Conservation (phyloP, 768 basidiomycete species). For the Rhizopogon vinicolor region DNA sequence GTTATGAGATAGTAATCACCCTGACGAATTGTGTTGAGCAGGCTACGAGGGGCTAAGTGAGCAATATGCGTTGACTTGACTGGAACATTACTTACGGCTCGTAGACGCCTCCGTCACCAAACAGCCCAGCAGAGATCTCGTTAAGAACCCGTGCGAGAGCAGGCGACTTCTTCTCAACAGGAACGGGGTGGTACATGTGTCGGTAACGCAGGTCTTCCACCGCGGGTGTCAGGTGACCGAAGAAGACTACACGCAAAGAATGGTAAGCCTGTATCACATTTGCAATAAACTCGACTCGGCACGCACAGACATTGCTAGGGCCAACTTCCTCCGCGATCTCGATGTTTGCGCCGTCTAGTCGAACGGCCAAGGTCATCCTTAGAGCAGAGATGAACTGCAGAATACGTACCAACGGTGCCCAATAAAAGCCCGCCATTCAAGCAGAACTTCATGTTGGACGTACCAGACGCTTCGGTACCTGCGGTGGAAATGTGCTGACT, state of each 20-base stretch:
- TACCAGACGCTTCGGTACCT: conserved; percentile 85
- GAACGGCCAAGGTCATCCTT: background rate
- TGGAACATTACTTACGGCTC: conserved; percentile 61
- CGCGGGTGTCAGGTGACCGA: conserved; percentile 81
- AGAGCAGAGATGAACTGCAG: background rate
- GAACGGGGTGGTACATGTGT: conserved; percentile 78
- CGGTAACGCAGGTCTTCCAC: conserved; percentile 86
- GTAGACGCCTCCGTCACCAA: conserved; percentile 79
- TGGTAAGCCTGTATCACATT: background rate
- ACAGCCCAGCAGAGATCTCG: conserved; percentile 69
- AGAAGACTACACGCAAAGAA: conserved; percentile 60
- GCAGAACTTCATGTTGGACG: conserved; percentile 88
- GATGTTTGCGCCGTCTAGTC: conserved; percentile 85
- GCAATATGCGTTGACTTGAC: conserved; percentile 14
- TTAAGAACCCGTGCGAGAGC: conserved; percentile 77
- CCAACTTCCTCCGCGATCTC: conserved; percentile 97
- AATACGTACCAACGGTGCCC: conserved; percentile 65
- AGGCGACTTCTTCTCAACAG: conserved; percentile 80
- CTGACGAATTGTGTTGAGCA: conserved; percentile 73
- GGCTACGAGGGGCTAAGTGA: conserved; percentile 29
- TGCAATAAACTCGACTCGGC: background rate
- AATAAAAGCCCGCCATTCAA: conserved; percentile 86
- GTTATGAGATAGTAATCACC: conserved; percentile 78
- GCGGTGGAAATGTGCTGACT: conserved; percentile 97
- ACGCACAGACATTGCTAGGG: conserved; percentile 87